Conservation (phyloP, 495 filamentous ascomycete genomes). For the Aspergillus incahuasiensis region DNA sequence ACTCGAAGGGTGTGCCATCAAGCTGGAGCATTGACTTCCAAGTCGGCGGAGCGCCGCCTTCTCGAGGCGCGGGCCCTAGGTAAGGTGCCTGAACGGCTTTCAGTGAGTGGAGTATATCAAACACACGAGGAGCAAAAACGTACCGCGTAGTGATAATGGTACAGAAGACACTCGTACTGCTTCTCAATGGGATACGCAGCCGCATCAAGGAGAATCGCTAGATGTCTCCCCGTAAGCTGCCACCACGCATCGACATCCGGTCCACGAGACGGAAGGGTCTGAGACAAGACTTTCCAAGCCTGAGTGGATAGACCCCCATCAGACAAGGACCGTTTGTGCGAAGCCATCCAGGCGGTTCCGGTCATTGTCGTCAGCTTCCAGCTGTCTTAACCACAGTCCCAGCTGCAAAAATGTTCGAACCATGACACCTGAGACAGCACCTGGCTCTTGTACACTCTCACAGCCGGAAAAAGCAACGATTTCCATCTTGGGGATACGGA, state of each 20-base stretch:
- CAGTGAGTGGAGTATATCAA: not conserved
- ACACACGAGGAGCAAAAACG: not conserved
- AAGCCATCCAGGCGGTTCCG: not conserved
- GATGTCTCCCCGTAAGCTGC: constrained; percentile 4
- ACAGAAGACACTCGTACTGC: constrained; percentile 7
- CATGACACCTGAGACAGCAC: not conserved
- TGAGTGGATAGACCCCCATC: not conserved
- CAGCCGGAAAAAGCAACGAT: not conserved
- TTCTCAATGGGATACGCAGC: constrained; percentile 8
- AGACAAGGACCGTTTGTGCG: not conserved
- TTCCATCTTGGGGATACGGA: not conserved
- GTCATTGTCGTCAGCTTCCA: not conserved
- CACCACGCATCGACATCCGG: constrained; percentile 6
- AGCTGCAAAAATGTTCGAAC: not conserved
- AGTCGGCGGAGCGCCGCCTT: not conserved
- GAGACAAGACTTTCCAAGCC: constrained; percentile 2
- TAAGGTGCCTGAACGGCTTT: not conserved
- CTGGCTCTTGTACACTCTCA: not conserved
- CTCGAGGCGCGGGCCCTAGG: constrained; percentile 1
- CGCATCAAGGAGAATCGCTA: constrained; percentile 4
- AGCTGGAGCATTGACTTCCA: constrained; percentile 7
- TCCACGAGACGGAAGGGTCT: constrained; percentile 2
- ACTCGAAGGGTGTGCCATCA: constrained; percentile 3
- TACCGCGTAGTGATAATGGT: constrained; percentile 10
- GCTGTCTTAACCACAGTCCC: not conserved